Conservation (phyloP, 441 rosid species). For the Cnidoscolus chayamansa region DNA sequence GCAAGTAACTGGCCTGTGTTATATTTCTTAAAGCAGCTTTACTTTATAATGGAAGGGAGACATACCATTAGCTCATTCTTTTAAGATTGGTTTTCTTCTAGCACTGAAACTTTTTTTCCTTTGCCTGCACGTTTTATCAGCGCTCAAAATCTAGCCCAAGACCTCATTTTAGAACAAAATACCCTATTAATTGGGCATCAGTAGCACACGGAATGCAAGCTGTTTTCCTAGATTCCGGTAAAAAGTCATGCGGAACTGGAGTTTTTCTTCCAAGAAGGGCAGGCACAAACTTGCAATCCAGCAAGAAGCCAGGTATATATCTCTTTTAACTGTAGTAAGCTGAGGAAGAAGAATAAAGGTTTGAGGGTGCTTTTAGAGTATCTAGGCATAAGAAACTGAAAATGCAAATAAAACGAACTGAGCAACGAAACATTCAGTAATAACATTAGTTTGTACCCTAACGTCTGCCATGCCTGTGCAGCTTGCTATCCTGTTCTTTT, state of each 20-base stretch:
- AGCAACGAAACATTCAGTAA: neutral
- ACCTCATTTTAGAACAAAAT: slow-evolving; percentile 27
- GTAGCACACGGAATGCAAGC: slow-evolving; percentile 82
- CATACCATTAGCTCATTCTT: neutral
- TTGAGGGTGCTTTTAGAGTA: too few species aligned
- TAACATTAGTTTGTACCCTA: neutral
- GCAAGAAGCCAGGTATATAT: slow-evolving; percentile 53
- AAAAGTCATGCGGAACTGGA: slow-evolving; percentile 74
- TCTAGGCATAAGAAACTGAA: neutral
- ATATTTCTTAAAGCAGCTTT: neutral
- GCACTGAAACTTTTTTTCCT: neutral
- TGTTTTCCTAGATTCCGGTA: slow-evolving; percentile 60
- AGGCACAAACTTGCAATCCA: slow-evolving; percentile 30
- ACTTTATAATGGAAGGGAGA: neutral
- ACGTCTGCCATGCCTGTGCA: slow-evolving; percentile 23
- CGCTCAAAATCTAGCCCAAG: slow-evolving; percentile 27
- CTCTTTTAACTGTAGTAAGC: too few species aligned
- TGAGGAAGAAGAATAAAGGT: too few species aligned
- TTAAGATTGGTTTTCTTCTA: neutral
- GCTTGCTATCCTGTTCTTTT: slow-evolving; percentile 87
- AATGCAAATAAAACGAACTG: neutral
- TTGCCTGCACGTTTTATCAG: slow-evolving; percentile 1
- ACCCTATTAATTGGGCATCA: slow-evolving; percentile 31
- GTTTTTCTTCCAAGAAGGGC: slow-evolving; percentile 68
- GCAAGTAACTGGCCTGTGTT: neutral